Base-by-base conservation (phyloP, 164 flowering plant species). In the Houttuynia cordata region DNA sequence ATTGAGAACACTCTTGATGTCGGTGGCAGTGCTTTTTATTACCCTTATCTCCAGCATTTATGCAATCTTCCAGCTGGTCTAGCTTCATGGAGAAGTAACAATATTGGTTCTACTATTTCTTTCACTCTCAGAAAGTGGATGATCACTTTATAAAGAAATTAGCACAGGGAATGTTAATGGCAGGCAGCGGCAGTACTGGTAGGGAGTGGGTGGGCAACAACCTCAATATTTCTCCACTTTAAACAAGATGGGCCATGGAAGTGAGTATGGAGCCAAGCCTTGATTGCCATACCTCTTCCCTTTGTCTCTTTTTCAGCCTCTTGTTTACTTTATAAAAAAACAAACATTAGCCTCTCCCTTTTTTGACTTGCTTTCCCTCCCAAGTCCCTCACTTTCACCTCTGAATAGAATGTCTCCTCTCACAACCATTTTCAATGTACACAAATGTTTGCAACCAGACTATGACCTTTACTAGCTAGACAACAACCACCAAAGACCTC, bases 301-400 rank as follows among this genome's bases (percentile, higher is more conserved):
- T 50, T 50, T 50, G 20, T 50, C 52, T 8, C 20, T 50, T 50
- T 50, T n/a, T 50, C n/a, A 50, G 52, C 37, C 37, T 30, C 37
- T 30, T 30, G 4, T 30, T 30, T 30, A 30, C 37, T 30, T 30
- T 30, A 30, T 30, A 2, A 2, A 30, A 30, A 30, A 30, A 30
- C 37, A 30, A 30, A 30, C 37, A 30, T 30, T 30, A 30, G 4
- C 37, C 22, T 8, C 56, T 23, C 22, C 56, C n/a, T 4, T 53
- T 53, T 53, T 53, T 53, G 56, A 53, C 22, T 23, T 53, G 22
- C 24, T 53, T 23, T 53, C 56, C 56, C 56, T 20, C 56, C n/a
- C n/a, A n/a, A n/a, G n/a, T n/a, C n/a, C n/a, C n/a, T 30, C 37
- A 2, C 37, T 2, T 6, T 6, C 37, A 30, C 37, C 37, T 30